phyloP scores from a whole-genome alignment of 2,329 filamentous ascomycete species.

The Magnaporthiopsis rhizophila region DNA sequence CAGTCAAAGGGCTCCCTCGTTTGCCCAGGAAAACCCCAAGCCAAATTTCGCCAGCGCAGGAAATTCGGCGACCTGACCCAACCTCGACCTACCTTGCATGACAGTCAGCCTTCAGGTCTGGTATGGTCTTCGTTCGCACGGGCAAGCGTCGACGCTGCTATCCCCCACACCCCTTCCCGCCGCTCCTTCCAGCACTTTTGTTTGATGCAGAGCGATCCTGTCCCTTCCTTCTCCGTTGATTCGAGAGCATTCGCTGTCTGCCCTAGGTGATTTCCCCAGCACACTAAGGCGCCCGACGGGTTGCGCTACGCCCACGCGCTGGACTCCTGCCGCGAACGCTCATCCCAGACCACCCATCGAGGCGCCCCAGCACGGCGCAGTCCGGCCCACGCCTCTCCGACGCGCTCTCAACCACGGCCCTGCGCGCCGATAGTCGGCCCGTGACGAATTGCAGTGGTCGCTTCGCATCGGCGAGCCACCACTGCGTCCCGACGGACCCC shows the following conservation, averaged over 20 bases:
- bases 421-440: not conserved
- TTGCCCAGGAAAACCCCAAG: conserved; percentile 4
- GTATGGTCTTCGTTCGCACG: not conserved
- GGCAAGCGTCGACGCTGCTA: not conserved
- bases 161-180: conserved; percentile 1
- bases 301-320: not conserved
- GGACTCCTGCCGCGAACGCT: not conserved
- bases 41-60: conserved; percentile 8
- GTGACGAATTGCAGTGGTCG: conserved; percentile 16
- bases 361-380: not conserved
- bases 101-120: conserved; percentile 2
- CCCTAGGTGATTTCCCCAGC: not conserved
- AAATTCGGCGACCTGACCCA: conserved; percentile 5
- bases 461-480: conserved; percentile 24
- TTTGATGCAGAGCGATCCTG: not conserved
- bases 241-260: not conserved
- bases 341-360: not conserved
- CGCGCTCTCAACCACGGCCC: not conserved
- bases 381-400: not conserved
- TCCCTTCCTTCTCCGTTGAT: not conserved
- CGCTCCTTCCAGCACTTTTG: conserved; percentile 2
- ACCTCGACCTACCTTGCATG: conserved; percentile 1
- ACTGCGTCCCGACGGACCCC: conserved; percentile 31
- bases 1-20: not conserved
- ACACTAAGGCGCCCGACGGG: too few species aligned